A percentile compares a stretch with the other conserved stretches of the same genome.
phyloP scores from a whole-genome alignment of 495 filamentous ascomycete species.

The Lepraria neglecta region DNA sequence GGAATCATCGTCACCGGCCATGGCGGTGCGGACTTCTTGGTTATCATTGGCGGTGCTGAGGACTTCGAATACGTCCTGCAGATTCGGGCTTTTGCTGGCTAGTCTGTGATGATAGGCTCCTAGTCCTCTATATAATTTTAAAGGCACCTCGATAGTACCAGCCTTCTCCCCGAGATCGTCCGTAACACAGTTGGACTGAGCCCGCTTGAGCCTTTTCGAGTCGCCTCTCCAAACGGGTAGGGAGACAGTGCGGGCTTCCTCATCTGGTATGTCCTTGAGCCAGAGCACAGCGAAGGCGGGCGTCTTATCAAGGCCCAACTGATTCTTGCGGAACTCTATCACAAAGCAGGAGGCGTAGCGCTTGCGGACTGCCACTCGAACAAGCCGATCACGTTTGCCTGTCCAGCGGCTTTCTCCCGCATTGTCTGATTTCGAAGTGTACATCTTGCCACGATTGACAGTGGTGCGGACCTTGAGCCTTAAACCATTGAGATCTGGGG shows the following conservation, averaged over 20 bases:
- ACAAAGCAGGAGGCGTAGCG: conserved; percentile 54
- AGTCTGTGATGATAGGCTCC: conserved; percentile 50
- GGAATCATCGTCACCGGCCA: conserved; percentile 22
- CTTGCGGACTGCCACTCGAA: conserved; percentile 53
- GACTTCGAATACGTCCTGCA: conserved; percentile 56
- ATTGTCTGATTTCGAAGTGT: conserved; percentile 34
- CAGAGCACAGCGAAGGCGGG: conserved; percentile 59
- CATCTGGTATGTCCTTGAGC: conserved; percentile 60
- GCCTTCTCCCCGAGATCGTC: conserved; percentile 39
- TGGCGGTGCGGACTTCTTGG: conserved; percentile 21
- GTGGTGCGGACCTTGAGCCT: conserved; percentile 52
- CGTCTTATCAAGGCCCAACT: conserved; percentile 46
- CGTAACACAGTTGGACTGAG: conserved; percentile 28
- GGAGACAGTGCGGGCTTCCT: conserved; percentile 48
- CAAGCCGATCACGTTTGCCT: conserved; percentile 34
- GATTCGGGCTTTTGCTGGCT: conserved; percentile 43
- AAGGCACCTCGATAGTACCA: conserved; percentile 48
- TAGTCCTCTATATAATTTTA: conserved; percentile 53
- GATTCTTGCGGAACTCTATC: conserved; percentile 53
- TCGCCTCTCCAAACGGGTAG: conserved; percentile 53
- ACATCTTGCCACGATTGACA: conserved; percentile 49
- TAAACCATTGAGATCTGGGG: conserved; percentile 38
- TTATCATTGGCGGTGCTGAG: conserved; percentile 52
- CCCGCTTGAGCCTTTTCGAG: conserved; percentile 41
- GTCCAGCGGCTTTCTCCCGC: conserved; percentile 30